Evolutionary conservation across 345 rosid species (phyloP).

Genomic region (Salix caprea): DNA sequence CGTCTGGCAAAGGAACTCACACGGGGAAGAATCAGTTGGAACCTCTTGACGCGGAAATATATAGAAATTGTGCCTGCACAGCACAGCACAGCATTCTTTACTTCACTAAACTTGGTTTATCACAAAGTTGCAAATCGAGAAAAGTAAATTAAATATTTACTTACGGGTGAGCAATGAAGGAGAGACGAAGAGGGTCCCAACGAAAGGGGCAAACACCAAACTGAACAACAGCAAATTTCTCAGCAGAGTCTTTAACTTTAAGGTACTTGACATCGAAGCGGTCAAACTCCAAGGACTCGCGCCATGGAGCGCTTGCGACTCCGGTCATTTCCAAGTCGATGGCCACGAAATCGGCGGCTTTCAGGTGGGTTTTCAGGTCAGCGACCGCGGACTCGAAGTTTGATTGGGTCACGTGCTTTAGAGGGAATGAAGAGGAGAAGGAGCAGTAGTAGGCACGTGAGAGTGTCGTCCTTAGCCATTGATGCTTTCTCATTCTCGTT

Average conservation of each 20-base stretch:
- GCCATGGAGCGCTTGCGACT: conserved; percentile 78
- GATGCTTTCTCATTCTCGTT: no score
- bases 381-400: conserved; percentile 66
- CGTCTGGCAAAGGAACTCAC: conserved; percentile 86
- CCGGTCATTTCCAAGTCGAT: conserved; percentile 97
- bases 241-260: conserved; percentile 91
- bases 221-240: conserved; percentile 90
- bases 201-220: conserved; percentile 93
- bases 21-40: conserved; percentile 39
- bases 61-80: conserved; percentile 76
- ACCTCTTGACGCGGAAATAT: conserved; percentile 73
- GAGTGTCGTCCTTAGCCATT: neutral
- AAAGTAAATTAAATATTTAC: conserved; percentile 9
- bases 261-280: conserved; percentile 72
- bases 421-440: conserved; percentile 50
- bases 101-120: no score
- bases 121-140: no score
- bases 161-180: conserved; percentile 77
- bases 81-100: neutral
- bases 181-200: conserved; percentile 64
- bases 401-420: conserved; percentile 66
- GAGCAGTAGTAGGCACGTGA: conserved; percentile 31
- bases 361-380: conserved; percentile 52
- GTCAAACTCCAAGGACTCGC: conserved; percentile 80
- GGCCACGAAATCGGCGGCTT: conserved; percentile 84